phyloP scores from a whole-genome alignment of 495 filamentous ascomycete genomes.

The Amorphotheca resinae region DNA sequence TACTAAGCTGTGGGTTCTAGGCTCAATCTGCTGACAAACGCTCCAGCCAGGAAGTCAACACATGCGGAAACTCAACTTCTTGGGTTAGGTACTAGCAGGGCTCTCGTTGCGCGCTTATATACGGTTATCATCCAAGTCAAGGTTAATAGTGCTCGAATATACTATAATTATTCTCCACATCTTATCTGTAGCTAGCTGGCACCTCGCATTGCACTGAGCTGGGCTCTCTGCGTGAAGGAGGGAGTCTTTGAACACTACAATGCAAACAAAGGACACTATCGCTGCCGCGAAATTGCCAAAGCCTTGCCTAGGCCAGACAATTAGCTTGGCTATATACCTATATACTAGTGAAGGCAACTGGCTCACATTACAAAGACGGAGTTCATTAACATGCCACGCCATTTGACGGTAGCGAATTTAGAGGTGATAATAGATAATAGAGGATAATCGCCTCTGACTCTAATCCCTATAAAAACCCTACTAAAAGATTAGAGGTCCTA shows the following conservation, averaged over 20 bases:
- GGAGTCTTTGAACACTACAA: slow-evolving; percentile 53
- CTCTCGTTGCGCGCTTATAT: not conserved
- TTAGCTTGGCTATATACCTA: not conserved
- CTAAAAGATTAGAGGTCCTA: slow-evolving; percentile 72
- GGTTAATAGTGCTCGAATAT: not conserved
- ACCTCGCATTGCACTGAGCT: slow-evolving; percentile 46
- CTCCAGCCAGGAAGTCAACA: too few relatives aligned
- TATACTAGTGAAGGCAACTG: too few relatives aligned
- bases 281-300: slow-evolving; percentile 61
- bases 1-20: too few relatives aligned
- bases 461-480: slow-evolving; percentile 72
- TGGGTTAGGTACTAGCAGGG: too few relatives aligned
- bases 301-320: slow-evolving; percentile 35
- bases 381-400: slow-evolving; percentile 69
- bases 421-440: slow-evolving; percentile 76
- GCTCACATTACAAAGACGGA: slow-evolving; percentile 58
- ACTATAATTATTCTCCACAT: slow-evolving; percentile 58
- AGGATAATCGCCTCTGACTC: slow-evolving; percentile 78
- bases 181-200: slow-evolving; percentile 61
- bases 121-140: not conserved
- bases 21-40: too few relatives aligned
- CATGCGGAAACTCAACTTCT: too few relatives aligned
- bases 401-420: slow-evolving; percentile 61
- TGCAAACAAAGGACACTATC: slow-evolving; percentile 56
- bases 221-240: slow-evolving; percentile 38